Base-by-base conservation (phyloP, 1,284 basidiomycete genomes). In the Filobasidium uniguttulatum region DNA sequence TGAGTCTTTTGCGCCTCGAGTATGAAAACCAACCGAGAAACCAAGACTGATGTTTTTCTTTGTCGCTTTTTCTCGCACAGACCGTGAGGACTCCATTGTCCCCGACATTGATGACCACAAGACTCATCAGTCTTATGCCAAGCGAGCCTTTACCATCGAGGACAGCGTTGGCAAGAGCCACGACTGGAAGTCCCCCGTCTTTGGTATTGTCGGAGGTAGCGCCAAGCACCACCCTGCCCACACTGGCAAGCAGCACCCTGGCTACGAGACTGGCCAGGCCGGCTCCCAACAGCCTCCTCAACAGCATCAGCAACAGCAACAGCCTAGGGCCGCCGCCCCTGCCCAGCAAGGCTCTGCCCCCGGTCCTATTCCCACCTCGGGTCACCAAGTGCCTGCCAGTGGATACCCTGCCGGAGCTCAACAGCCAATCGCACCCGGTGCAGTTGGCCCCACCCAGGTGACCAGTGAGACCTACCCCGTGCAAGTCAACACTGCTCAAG, bases 161-260 rank as follows among this genome's bases (percentile, higher is more conserved):
- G 63, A 65, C 46, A 48, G 58, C 14, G 65, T 64, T 10, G 33
- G 52, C 31, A 55, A 54, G 3, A 62, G 62, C 46, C 50, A 57
- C 47, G 56, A 52, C 34, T 70, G 68, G 68, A 56, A 56, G 44
- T 62, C 60, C 29, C 62, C 65, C 33, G 66, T 63, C 31, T 70
- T 70, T 58, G 50, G 59, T 50, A 49, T 68, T 30, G 40, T 43
- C 40, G n/a, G n/a, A n/a, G 20, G 20, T 10, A 49, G 60, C 47
- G 59, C 60, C 56, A 46, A 22, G 10, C 23, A 54, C 23, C 65
- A 67, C 57, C 65, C 65, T 14, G 65, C 65, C 29, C 54, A 58
- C 29, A 64, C 65, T 23, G 65, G 65, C 31, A 31, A 59, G 22
- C 43, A 46, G 43, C 64, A 63, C 56, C 62, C 62, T 20, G 43